Percentiles rank a stretch among this genome's conserved stretches.
Evolutionary conservation across 2,329 filamentous ascomycete species (phyloP).

Genomic region (Colletotrichum gigasporum): DNA sequence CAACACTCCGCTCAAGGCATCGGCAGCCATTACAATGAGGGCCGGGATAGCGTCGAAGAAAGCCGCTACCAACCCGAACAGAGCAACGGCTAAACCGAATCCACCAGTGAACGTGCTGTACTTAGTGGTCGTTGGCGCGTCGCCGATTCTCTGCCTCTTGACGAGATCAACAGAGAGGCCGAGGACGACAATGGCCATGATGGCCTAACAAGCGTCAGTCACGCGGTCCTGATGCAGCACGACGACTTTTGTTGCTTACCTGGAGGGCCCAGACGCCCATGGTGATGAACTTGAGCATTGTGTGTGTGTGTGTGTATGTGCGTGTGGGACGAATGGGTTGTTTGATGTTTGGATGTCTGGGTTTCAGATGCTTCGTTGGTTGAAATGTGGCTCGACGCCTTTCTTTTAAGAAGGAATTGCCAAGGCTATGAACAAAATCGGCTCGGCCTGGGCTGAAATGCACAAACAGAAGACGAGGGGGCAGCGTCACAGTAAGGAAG

Average conservation of each 20-base stretch:
- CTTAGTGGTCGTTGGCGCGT: slow-evolving; percentile 14
- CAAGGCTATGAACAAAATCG: not conserved
- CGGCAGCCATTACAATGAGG: slow-evolving; percentile 13
- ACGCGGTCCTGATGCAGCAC: not conserved
- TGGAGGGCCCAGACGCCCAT: slow-evolving; percentile 23
- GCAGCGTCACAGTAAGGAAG: not conserved
- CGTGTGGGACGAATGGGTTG: not conserved
- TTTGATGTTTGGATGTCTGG: too few relatives aligned
- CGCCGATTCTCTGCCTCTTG: not conserved
- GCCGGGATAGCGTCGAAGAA: slow-evolving; percentile 27
- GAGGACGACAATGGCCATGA: slow-evolving; percentile 28
- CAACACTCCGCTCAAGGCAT: slow-evolving; percentile 19
- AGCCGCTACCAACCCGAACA: not conserved
- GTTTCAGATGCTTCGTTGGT: not conserved
- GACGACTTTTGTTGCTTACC: not conserved
- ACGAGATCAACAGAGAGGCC: slow-evolving; percentile 17
- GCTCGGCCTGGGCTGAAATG: not conserved
- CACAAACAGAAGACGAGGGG: not conserved
- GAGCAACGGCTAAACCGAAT: slow-evolving; percentile 15
- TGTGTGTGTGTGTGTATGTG: not conserved
- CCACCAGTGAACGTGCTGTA: slow-evolving; percentile 25
- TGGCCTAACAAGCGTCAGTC: not conserved
- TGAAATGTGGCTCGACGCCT: not conserved
- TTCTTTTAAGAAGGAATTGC: not conserved
- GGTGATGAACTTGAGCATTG: slow-evolving; percentile 16